Evolutionary conservation across 306 rosid genomes (phyloP), one percentile per base, ranked within the genome.

Genomic region (Quercus glauca): DNA sequence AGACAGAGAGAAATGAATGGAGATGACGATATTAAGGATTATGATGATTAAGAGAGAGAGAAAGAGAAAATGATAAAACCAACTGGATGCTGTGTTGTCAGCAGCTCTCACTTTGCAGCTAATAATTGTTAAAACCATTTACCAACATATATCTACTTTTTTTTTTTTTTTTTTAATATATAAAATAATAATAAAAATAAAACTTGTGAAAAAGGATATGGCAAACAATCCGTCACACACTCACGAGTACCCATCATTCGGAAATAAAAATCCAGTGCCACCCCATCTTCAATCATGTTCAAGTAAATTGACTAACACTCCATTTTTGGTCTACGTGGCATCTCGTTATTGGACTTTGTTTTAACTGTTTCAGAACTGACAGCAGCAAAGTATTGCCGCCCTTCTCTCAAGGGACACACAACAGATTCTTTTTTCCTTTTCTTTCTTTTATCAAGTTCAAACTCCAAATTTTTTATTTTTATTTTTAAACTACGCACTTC

Each of bases 81-180:
- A 31, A 69, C 55, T 43, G 63, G 81, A 73, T 80, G 87, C 82
- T 70, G 83, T 84, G 81, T 77, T 83, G 89, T 77, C 87, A 83
- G 85, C 85, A 75, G 85, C 84, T 74, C 88, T 83, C 74, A 82
- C 83, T 86, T 83, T 83, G 87, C 76, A 55, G 86, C 85, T 77
- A 80, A 86, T 83, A 73, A 80, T 86, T 86, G 86, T 60, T 74
- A 71, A 55, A 76, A 63, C 78, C 70, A 68, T 68, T 68, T 68
- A 33, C 26, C 52, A 37, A 35, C 52, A 35, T 49, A 68, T 63
- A 63, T 63, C 69, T 63, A 28, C 43, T 28, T 5, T 41, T 37
- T 7, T 37, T 37, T 8, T 25, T 33, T 5, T 3, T 29, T 35
- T 60, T 2, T 6, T 23, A 61, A 1, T 17, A 61, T 35, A 23